Evolutionary conservation across 1,284 basidiomycete species (phyloP).

Genomic region (Naganishia cerealis): DNA sequence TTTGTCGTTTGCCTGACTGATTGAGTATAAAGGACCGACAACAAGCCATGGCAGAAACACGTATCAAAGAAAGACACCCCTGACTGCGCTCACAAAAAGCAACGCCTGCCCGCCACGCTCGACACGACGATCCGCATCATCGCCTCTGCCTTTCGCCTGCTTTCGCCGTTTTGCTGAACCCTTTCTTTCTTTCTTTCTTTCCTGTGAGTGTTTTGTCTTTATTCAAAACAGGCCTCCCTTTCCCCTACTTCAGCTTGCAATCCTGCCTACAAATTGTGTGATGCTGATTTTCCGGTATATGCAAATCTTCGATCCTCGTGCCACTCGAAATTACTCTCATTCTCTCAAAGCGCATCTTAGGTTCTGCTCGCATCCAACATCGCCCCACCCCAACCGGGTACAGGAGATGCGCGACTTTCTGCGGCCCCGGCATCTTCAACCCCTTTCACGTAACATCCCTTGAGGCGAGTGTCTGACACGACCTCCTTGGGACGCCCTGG

Average conservation of each 20-base stretch:
- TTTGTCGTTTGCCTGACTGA: too few species aligned
- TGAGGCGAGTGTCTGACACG: constrained; percentile 5
- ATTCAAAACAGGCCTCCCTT: not conserved
- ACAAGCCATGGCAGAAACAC: not conserved
- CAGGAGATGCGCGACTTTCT: not conserved
- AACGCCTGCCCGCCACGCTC: not conserved
- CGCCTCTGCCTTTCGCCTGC: not conserved
- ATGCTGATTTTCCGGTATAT: not conserved
- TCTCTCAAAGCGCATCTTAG: not conserved
- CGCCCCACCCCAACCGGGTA: not conserved
- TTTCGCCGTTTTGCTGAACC: not conserved
- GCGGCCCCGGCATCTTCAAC: not conserved
- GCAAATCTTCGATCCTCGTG: not conserved
- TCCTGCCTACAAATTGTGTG: not conserved
- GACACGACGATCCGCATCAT: not conserved
- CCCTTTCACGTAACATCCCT: constrained; percentile 15
- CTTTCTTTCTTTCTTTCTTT: not conserved
- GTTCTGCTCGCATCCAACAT: not conserved
- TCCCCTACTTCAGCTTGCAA: not conserved
- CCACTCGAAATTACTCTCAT: not conserved
- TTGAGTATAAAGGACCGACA: not conserved
- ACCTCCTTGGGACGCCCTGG: not conserved
- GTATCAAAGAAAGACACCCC: not conserved
- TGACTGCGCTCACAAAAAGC: not conserved
- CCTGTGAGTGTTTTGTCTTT: constrained; percentile 1